phyloP scores from a whole-genome alignment of 257 asterid genomes.

The Nicotiana benthamiana region DNA sequence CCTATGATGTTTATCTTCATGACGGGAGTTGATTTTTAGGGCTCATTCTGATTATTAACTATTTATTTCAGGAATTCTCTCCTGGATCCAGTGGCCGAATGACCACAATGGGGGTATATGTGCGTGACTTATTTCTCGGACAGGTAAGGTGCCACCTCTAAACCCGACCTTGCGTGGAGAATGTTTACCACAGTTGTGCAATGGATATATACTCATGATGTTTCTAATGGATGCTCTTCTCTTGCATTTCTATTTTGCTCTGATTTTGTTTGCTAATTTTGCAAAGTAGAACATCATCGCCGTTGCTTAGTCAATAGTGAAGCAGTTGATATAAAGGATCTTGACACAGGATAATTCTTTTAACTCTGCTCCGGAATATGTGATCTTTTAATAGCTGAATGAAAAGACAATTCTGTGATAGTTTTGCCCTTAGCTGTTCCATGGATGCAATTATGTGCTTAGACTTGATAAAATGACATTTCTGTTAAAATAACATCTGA shows the following conservation, averaged over 20 bases:
- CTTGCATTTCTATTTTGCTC: not conserved
- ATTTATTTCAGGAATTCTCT: slow-evolving; percentile 65
- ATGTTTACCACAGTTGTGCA: not conserved
- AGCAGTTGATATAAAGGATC: not conserved
- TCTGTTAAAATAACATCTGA: not conserved
- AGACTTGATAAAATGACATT: not conserved
- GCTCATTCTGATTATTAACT: slow-evolving; percentile 9
- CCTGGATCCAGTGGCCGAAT: slow-evolving; percentile 84
- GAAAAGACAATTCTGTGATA: not conserved
- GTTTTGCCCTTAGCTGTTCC: not conserved
- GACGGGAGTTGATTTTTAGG: not conserved
- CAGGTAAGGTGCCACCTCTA: slow-evolving; percentile 54
- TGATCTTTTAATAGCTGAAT: not conserved
- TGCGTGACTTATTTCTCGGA: slow-evolving; percentile 93
- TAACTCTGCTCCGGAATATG: not conserved
- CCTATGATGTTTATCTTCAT: slow-evolving; percentile 7
- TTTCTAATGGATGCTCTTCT: not conserved
- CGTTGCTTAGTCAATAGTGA: not conserved
- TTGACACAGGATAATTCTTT: not conserved
- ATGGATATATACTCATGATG: not conserved
- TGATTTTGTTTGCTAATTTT: not conserved
- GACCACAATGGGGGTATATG: slow-evolving; percentile 91
- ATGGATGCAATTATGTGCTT: not conserved
- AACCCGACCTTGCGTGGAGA: slow-evolving; percentile 1
- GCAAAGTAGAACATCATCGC: not conserved